Percentiles rank a stretch among this genome's conserved stretches.
phyloP scores from a whole-genome alignment of 2,329 filamentous ascomycete species.

The Ophiostoma novo-ulmi region DNA sequence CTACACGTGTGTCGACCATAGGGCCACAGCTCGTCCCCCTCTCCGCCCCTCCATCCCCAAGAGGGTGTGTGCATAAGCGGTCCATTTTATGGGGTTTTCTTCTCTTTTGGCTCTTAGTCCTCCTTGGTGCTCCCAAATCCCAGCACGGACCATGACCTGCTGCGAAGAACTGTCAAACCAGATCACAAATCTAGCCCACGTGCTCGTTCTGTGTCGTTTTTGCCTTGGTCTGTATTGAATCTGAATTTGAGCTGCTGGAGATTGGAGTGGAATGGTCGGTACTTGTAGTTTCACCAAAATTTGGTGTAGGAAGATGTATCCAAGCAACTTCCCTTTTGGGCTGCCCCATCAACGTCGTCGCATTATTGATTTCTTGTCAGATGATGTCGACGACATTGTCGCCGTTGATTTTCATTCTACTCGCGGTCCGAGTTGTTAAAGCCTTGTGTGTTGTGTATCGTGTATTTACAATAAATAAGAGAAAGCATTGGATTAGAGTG shows the following conservation, averaged over 20 bases:
- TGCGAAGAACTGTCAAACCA: constrained; percentile 10
- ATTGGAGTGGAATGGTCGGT: background rate
- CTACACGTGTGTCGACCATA: constrained; percentile 27
- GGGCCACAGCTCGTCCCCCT: constrained; percentile 16
- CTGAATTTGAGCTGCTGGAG: background rate
- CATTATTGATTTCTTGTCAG: background rate
- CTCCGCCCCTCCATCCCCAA: constrained; percentile 10
- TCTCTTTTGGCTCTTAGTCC: background rate
- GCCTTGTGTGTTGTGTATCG: no score
- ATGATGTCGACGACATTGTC: background rate
- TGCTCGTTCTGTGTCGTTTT: background rate
- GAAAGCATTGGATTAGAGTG: no score
- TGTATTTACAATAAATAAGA: no score
- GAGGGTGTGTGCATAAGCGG: constrained; percentile 2
- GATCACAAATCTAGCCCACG: constrained; percentile 4
- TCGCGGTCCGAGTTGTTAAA: no score
- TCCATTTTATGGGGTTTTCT: background rate
- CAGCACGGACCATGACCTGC: background rate
- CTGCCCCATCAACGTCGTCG: background rate
- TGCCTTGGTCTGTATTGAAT: background rate
- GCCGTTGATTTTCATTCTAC: no score
- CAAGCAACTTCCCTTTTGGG: background rate
- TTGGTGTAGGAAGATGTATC: background rate
- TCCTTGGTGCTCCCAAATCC: background rate
- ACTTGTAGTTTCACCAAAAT: background rate